Evolutionary conservation across 148 eudicot species (phyloP).

Genomic region (Rhododendron molle): DNA sequence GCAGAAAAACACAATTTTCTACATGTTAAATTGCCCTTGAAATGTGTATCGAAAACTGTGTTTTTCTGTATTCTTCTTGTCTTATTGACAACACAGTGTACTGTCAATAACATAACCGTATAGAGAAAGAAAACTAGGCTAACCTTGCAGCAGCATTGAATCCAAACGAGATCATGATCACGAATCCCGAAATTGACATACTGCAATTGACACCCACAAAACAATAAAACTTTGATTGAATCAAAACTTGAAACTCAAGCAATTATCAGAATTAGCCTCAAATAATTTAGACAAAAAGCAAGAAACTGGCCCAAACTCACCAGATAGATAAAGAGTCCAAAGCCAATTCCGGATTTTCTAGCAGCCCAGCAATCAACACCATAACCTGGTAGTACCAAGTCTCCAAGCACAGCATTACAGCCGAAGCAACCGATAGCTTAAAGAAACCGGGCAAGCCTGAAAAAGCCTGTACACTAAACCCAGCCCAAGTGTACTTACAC

Average conservation of each 20-base stretch:
- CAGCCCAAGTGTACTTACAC: conserved; percentile 26
- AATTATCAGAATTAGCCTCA: no score
- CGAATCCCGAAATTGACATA: conserved; percentile 17
- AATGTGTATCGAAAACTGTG: no score
- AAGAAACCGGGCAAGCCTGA: conserved; percentile 21
- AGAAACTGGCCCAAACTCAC: not conserved
- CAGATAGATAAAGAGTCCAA: conserved; percentile 25
- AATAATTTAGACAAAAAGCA: not conserved
- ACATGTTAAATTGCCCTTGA: no score
- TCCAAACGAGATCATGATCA: conserved; percentile 22
- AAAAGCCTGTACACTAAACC: conserved; percentile 23
- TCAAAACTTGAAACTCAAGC: not conserved
- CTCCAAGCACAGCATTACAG: conserved; percentile 36
- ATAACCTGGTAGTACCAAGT: conserved; percentile 27
- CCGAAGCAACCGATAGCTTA: conserved; percentile 27
- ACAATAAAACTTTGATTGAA: no score
- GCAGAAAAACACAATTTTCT: no score
- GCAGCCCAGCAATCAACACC: conserved; percentile 25
- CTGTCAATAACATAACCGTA: no score
- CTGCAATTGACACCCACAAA: conserved; percentile 9
- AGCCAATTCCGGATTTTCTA: conserved; percentile 21
- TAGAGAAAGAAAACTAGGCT: not conserved
- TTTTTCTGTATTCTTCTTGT: no score
- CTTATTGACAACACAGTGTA: no score
- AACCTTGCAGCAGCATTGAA: conserved; percentile 32